A percentile compares a stretch with the other conserved stretches of the same genome.
phyloP scores from a whole-genome alignment of 2,329 filamentous ascomycete genomes.

The Trichoderma lentiforme region DNA sequence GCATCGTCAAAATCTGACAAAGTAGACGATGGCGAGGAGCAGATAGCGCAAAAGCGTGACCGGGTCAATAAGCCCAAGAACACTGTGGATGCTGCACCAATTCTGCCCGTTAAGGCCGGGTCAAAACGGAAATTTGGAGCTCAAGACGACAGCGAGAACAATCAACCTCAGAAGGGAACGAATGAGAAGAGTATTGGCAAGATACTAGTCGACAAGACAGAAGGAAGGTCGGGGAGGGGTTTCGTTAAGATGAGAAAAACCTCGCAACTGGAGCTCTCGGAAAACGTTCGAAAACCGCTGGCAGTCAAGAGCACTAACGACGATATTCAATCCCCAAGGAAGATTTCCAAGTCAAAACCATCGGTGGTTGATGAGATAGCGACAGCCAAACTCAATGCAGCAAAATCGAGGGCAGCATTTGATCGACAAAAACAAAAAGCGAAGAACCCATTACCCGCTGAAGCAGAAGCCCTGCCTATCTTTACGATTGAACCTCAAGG shows the following conservation, averaged over 20 bases:
- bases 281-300: constrained; percentile 46
- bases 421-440: constrained; percentile 29
- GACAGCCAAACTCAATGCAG: constrained; percentile 37
- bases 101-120: constrained; percentile 41
- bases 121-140: constrained; percentile 58
- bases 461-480: constrained; percentile 22
- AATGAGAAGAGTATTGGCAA: constrained; percentile 31
- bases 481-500: constrained; percentile 22
- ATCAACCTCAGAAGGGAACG: constrained; percentile 24
- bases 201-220: constrained; percentile 26
- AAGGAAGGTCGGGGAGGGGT: constrained; percentile 46
- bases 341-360: constrained; percentile 40
- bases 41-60: neutral
- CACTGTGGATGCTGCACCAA: constrained; percentile 18
- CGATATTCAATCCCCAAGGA: constrained; percentile 57
- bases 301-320: constrained; percentile 59
- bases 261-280: constrained; percentile 27
- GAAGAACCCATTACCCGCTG: constrained; percentile 26
- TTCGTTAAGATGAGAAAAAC: constrained; percentile 42
- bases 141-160: constrained; percentile 50
- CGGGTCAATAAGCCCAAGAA: neutral
- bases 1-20: constrained; percentile 23
- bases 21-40: neutral
- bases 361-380: constrained; percentile 36
- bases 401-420: constrained; percentile 27